phyloP scores from a whole-genome alignment of 257 asterid species.

The Mentha longifolia region DNA sequence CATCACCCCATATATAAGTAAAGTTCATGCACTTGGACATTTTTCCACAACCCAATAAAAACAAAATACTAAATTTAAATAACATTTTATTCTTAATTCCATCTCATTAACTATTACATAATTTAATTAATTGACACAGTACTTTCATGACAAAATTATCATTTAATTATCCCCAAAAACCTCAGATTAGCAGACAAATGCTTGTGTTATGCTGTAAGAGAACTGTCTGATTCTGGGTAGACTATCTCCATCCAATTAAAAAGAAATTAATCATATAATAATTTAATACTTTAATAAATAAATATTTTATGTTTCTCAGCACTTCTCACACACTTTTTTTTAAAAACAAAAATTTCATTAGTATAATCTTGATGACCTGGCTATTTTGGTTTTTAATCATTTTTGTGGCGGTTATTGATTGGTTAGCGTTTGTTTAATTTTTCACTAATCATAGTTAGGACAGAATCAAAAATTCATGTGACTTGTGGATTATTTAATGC shows the following conservation, averaged over 20 bases:
- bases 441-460: conserved; percentile 32
- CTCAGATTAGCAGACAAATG: conserved; percentile 38
- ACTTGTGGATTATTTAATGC: conserved; percentile 17
- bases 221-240: conserved; percentile 36
- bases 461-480: conserved; percentile 38
- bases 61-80: background rate
- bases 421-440: conserved; percentile 24
- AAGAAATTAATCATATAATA: background rate
- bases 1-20: conserved; percentile 38
- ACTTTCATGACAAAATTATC: conserved; percentile 33
- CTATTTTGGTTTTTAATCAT: conserved; percentile 27
- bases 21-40: conserved; percentile 53
- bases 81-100: conserved; percentile 8
- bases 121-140: conserved; percentile 5
- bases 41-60: conserved; percentile 30
- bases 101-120: conserved; percentile 3
- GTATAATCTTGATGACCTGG: conserved; percentile 25
- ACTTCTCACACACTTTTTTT: conserved; percentile 3
- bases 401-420: conserved; percentile 34
- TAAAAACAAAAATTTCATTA: background rate
- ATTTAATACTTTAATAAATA: background rate
- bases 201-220: conserved; percentile 34
- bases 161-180: conserved; percentile 31
- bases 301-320: background rate
- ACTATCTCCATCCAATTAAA: conserved; percentile 29